phyloP scores from a whole-genome alignment of 371 early-diverging fungal genomes.

The Homolaphlyctis polyrhiza region DNA sequence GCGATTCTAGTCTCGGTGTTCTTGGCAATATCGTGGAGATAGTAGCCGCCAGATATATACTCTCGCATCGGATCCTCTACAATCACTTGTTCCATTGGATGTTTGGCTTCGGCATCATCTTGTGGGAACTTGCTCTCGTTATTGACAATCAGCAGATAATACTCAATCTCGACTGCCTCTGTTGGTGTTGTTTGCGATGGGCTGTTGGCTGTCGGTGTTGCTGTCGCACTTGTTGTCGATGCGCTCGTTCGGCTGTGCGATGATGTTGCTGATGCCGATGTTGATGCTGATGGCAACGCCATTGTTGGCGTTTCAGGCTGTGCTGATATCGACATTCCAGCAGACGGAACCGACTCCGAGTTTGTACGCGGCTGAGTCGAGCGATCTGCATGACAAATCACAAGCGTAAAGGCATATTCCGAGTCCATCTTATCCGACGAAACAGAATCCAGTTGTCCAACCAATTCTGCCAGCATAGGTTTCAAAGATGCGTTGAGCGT shows the following conservation, averaged over 20 bases:
- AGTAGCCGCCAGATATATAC: conserved; percentile 36
- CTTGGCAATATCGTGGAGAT: conserved; percentile 36
- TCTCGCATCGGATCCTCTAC: conserved; percentile 29
- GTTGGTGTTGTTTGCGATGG: neutral
- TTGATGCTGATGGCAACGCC: conserved; percentile 1
- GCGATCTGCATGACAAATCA: too few relatives aligned
- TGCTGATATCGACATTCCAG: too few relatives aligned
- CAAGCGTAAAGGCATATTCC: too few relatives aligned
- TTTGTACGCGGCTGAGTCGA: too few relatives aligned
- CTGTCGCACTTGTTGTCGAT: neutral
- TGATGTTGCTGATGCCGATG: neutral
- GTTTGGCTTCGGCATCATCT: conserved; percentile 12
- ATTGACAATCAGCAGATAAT: conserved; percentile 28
- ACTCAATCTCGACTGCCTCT: conserved; percentile 16
- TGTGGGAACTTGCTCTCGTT: conserved; percentile 17
- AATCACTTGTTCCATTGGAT: conserved; percentile 14
- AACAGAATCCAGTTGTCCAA: too few relatives aligned
- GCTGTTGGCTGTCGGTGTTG: conserved; percentile 8
- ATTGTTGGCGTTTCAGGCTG: too few relatives aligned
- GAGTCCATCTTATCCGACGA: too few relatives aligned
- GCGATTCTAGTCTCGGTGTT: conserved; percentile 28
- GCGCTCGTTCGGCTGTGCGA: neutral
- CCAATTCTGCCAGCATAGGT: neutral
- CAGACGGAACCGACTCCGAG: too few relatives aligned
- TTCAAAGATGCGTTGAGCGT: neutral